phyloP scores from a whole-genome alignment of 75 land plant species.

The Picea glauca region DNA sequence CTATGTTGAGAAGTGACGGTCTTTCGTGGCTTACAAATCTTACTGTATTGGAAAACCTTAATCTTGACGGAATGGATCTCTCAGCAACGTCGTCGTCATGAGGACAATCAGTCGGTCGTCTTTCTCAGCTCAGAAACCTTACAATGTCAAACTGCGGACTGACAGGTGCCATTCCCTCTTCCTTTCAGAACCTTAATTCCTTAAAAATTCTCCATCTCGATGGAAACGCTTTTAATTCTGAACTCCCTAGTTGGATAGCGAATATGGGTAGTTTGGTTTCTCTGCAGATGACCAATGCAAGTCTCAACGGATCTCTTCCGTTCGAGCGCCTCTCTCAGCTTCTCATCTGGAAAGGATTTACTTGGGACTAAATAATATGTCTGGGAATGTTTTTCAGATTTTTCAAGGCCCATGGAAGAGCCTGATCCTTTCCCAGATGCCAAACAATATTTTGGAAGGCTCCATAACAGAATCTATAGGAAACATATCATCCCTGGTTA shows the following conservation, averaged over 20 bases:
- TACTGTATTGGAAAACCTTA: too few species aligned
- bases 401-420: neutral
- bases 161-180: neutral
- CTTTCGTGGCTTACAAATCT: too few species aligned
- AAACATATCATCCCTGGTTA: neutral
- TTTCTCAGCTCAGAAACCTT: neutral
- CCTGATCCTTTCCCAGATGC: neutral
- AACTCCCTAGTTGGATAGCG: too few species aligned
- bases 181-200: neutral
- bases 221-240: too few species aligned
- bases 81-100: neutral
- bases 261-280: neutral
- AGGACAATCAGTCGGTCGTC: neutral
- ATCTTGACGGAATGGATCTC: too few species aligned
- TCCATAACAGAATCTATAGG: conserved; percentile 20
- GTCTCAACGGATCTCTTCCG: neutral
- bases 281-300: neutral
- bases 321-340: neutral
- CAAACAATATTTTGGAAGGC: conserved; percentile 11
- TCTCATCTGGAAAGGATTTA: neutral
- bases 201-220: neutral
- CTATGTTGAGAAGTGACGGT: too few species aligned
- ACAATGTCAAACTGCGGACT: neutral
- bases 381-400: neutral
- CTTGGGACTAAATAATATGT: neutral